Base-by-base conservation (phyloP, 345 rosid genomes). In the Moricandia moricandioides region DNA sequence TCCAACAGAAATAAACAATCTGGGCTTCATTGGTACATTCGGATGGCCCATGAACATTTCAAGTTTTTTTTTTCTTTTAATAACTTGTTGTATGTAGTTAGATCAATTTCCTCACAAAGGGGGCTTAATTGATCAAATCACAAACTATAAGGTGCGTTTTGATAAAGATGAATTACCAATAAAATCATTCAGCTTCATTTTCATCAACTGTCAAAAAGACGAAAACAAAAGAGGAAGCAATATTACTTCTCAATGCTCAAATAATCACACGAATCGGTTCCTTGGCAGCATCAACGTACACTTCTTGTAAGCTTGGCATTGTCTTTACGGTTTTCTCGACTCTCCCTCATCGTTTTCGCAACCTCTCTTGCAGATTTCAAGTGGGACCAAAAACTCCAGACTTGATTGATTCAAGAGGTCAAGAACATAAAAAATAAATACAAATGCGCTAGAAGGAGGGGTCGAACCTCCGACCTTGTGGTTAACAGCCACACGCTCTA, bases 401-500 rank as follows among this genome's bases (percentile, higher is more conserved):
- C 24, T 0, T 21, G 24, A 21, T 21, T 21, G 24, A 21, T 29
- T 43, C 14, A 43, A 43, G 49, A 43, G 13, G 49, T 12, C 7
- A 31, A 14, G 7, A 33, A 0, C 43, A 62, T 35, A 35, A 4
- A 3, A 61, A 3, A 4, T 2, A 21, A 13, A 6, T 0, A 3
- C 27, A 5, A 5, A 1, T 49, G 1, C 74, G 79, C 79, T 76
- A 76, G 80, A 77, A 77, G 76, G 80, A 87, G 88, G 90, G 89
- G 65, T 86, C 76, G 89, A 92, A 92, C 90, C 92, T 87, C 86
- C 90, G 86, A 87, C 92, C 91, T 90, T 92, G 88, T 86, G 89
- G 93, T 88, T 89, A 88, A 85, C 87, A 85, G 89, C 92, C 86
- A 87, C 88, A 89, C 89, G 91, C 89, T 87, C 89, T 89, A 89